phyloP scores from a whole-genome alignment of 257 asterid species.

The Primulina tabacum region DNA sequence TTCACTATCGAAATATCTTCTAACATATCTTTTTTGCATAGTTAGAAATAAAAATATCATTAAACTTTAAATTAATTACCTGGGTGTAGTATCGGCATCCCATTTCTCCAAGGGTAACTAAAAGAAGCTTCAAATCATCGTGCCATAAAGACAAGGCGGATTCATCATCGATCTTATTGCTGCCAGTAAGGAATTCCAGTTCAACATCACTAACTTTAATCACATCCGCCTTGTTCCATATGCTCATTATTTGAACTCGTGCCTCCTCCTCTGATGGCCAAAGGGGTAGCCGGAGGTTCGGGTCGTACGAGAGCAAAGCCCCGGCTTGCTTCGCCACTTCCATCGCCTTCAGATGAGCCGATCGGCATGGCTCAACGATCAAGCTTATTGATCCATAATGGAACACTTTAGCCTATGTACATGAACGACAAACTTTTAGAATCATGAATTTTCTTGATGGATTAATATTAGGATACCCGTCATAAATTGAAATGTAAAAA shows the following conservation, averaged over 20 bases:
- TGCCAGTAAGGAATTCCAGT: slow-evolving; percentile 82
- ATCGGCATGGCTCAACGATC: slow-evolving; percentile 96
- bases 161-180: slow-evolving; percentile 71
- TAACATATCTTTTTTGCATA: too few species aligned
- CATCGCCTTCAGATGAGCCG: slow-evolving; percentile 96
- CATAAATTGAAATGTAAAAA: too few species aligned
- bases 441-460: too few species aligned
- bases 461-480: too few species aligned
- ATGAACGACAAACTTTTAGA: not conserved
- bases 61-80: slow-evolving; percentile 35
- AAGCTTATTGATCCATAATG: slow-evolving; percentile 92
- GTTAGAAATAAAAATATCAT: too few species aligned
- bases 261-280: slow-evolving; percentile 88
- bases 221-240: slow-evolving; percentile 80
- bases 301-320: slow-evolving; percentile 89
- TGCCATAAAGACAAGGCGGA: slow-evolving; percentile 90
- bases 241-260: slow-evolving; percentile 79
- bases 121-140: slow-evolving; percentile 70
- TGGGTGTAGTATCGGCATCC: slow-evolving; percentile 81
- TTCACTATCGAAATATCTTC: too few species aligned
- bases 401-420: slow-evolving; percentile 72
- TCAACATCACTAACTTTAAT: slow-evolving; percentile 92
- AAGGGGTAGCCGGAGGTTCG: slow-evolving; percentile 77
- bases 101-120: slow-evolving; percentile 89
- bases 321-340: slow-evolving; percentile 85